Evolutionary conservation across 2,329 filamentous ascomycete genomes (phyloP).

Genomic region (Hymenoscyphus salicellus): DNA sequence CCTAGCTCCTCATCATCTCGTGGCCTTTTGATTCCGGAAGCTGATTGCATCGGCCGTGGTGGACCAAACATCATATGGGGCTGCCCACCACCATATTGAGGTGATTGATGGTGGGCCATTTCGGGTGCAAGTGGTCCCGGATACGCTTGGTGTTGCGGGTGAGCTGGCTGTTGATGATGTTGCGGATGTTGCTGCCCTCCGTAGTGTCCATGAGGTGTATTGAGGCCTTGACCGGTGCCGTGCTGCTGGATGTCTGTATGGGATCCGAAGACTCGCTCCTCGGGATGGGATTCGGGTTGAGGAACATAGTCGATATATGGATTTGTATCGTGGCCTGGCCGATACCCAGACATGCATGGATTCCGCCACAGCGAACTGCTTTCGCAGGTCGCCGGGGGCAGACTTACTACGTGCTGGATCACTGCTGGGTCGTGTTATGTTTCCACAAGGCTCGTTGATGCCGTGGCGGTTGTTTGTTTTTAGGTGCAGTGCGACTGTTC

Average conservation of each 20-base stretch:
- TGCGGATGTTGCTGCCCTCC: slow-evolving; percentile 49
- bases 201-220: slow-evolving; percentile 31
- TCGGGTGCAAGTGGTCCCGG: slow-evolving; percentile 50
- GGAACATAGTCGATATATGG: slow-evolving; percentile 74
- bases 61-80: slow-evolving; percentile 48
- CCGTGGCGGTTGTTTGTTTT: slow-evolving; percentile 32
- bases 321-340: slow-evolving; percentile 52
- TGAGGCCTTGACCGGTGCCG: slow-evolving; percentile 33
- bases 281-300: slow-evolving; percentile 63
- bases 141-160: slow-evolving; percentile 49
- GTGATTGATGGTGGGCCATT: slow-evolving; percentile 49
- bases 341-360: slow-evolving; percentile 64
- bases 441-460: slow-evolving; percentile 30
- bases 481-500: slow-evolving; percentile 28
- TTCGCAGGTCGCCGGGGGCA: slow-evolving; percentile 67
- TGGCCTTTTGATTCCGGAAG: slow-evolving; percentile 47
- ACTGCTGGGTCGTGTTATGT: slow-evolving; percentile 33
- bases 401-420: slow-evolving; percentile 39
- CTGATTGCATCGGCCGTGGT: slow-evolving; percentile 33
- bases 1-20: slow-evolving; percentile 54
- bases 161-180: slow-evolving; percentile 41
- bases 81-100: slow-evolving; percentile 48
- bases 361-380: slow-evolving; percentile 74
- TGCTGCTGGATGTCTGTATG: slow-evolving; percentile 38
- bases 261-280: slow-evolving; percentile 62